Percentiles rank a stretch among this genome's conserved stretches.
Evolutionary conservation across 345 rosid species (phyloP).

Genomic region (Aquilaria sinensis): DNA sequence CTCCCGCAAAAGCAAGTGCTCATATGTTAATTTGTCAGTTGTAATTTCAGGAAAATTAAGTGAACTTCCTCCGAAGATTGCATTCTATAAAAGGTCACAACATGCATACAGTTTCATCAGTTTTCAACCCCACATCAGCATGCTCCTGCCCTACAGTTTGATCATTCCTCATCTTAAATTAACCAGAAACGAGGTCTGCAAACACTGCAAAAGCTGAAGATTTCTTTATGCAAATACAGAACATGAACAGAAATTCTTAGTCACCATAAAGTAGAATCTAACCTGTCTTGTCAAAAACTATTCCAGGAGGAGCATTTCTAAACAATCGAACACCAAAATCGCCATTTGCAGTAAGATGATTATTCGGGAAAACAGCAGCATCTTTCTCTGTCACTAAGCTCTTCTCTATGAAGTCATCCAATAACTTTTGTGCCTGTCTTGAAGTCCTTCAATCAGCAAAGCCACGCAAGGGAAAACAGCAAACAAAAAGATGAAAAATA

Average conservation of each 20-base stretch:
- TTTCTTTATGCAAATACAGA: background rate
- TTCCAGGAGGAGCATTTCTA: slow-evolving; percentile 57
- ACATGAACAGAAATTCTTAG: background rate
- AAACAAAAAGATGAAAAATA: no score
- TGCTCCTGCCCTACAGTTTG: no score
- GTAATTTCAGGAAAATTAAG: background rate
- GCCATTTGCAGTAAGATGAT: background rate
- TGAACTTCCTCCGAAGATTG: no score
- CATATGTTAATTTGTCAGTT: slow-evolving; percentile 1
- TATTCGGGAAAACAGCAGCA: slow-evolving; percentile 14
- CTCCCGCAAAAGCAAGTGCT: slow-evolving; percentile 1
- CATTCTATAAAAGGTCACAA: background rate
- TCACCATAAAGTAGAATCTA: slow-evolving; percentile 4
- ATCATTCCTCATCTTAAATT: background rate
- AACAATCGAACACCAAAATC: slow-evolving; percentile 66
- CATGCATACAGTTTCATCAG: background rate
- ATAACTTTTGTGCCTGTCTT: slow-evolving; percentile 69
- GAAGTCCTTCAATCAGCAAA: slow-evolving; percentile 1
- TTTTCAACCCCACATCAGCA: no score
- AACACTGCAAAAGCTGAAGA: background rate
- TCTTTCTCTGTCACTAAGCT: slow-evolving; percentile 42
- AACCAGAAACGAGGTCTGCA: background rate
- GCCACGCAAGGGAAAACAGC: no score
- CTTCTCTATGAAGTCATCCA: slow-evolving; percentile 68
- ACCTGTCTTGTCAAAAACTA: slow-evolving; percentile 64